Conservation (phyloP, 352 stramenopile genomes). For the Phytophthora europaea region DNA sequence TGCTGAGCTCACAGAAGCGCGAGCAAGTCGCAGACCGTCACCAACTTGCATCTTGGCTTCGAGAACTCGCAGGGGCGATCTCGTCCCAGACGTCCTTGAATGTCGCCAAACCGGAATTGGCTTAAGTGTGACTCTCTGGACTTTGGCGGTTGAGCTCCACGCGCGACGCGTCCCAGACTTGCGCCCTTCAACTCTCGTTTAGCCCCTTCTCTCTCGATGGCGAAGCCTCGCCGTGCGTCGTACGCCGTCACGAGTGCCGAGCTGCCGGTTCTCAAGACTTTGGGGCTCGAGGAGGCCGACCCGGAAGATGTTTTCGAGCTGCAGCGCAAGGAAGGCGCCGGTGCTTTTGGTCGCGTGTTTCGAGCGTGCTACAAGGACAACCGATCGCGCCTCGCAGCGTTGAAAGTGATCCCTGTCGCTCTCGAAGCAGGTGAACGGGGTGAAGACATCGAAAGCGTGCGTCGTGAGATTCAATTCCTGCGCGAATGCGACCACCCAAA, state of each 20-base stretch:
- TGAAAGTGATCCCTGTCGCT: constrained; percentile 82
- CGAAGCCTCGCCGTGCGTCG: constrained; percentile 37
- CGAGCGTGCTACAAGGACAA: constrained; percentile 62
- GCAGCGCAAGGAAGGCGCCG: constrained; percentile 76
- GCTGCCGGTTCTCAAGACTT: constrained; percentile 55
- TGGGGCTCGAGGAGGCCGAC: constrained; percentile 68
- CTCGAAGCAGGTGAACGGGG: constrained; percentile 69
- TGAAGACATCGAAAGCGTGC: constrained; percentile 79
- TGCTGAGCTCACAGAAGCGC: neutral
- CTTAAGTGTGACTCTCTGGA: constrained; percentile 3
- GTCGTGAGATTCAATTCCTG: constrained; percentile 77
- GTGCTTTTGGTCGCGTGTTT: constrained; percentile 78
- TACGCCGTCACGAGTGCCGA: constrained; percentile 39
- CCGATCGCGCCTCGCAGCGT: constrained; percentile 51
- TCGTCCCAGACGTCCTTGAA: constrained; percentile 21
- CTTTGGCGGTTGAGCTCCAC: constrained; percentile 13
- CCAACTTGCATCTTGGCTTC: neutral
- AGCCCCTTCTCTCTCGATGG: constrained; percentile 81
- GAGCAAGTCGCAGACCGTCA: neutral
- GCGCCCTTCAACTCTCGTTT: constrained; percentile 36
- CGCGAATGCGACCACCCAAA: constrained; percentile 82
- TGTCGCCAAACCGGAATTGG: constrained; percentile 19
- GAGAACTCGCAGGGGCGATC: constrained; percentile 10
- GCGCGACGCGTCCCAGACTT: constrained; percentile 31
- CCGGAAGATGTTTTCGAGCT: constrained; percentile 80